Evolutionary conservation across 495 filamentous ascomycete species (phyloP).

Genomic region (Clohesyomyces aquaticus): DNA sequence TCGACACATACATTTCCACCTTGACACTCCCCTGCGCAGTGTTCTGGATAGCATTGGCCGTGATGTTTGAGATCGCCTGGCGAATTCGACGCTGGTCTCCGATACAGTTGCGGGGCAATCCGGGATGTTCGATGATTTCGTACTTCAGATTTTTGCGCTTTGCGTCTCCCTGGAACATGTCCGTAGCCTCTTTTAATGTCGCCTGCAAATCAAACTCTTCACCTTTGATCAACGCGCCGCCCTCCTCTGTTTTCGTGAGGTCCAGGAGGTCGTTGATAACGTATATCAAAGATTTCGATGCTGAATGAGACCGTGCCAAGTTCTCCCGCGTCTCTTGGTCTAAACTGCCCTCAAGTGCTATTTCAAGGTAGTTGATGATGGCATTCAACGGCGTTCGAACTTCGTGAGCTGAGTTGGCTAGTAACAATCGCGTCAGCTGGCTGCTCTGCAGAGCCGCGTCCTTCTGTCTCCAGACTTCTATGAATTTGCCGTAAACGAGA

Average conservation of each 20-base stretch:
- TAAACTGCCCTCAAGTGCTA: conserved; percentile 81
- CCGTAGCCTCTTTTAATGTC: conserved; percentile 76
- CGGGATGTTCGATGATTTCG: conserved; percentile 67
- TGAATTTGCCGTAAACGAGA: conserved; percentile 88
- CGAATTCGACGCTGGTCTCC: conserved; percentile 81
- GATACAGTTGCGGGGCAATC: conserved; percentile 70
- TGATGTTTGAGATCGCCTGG: conserved; percentile 80
- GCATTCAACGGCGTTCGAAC: conserved; percentile 93
- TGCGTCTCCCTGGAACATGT: conserved; percentile 73
- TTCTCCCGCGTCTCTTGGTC: conserved; percentile 88
- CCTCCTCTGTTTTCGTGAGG: conserved; percentile 86
- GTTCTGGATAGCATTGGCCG: conserved; percentile 83
- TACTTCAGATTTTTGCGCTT: conserved; percentile 75
- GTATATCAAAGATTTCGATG: conserved; percentile 94
- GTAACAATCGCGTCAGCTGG: conserved; percentile 74
- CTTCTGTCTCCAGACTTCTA: conserved; percentile 91
- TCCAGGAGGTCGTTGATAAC: conserved; percentile 96
- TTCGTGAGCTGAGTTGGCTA: conserved; percentile 94
- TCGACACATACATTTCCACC: conserved; percentile 66
- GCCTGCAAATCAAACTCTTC: conserved; percentile 74
- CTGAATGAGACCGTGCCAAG: conserved; percentile 83
- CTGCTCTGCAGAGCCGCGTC: conserved; percentile 83
- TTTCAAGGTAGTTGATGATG: conserved; percentile 95
- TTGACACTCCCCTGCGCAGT: conserved; percentile 71
- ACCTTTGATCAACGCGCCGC: conserved; percentile 76